Evolutionary conservation across 192 early-diverging fungal species (phyloP).

Genomic region (Cladochytrium replicatum): DNA sequence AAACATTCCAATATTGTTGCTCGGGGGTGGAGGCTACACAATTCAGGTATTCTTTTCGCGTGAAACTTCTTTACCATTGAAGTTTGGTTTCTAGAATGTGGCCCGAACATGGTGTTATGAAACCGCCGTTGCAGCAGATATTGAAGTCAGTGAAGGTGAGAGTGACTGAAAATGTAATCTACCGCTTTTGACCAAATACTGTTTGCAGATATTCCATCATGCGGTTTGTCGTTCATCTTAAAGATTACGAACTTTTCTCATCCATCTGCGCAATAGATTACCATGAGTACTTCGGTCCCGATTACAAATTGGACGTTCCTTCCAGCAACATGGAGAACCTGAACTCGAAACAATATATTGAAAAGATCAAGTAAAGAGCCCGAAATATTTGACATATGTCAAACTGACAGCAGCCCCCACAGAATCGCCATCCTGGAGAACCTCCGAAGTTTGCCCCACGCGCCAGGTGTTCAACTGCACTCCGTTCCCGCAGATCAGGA

Average conservation of each 20-base stretch:
- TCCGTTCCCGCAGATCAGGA: slow-evolving; percentile 18
- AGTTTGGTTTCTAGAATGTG: too few species aligned
- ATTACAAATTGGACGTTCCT: slow-evolving; percentile 57
- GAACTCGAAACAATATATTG: slow-evolving; percentile 75
- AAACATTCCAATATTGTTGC: slow-evolving; percentile 79
- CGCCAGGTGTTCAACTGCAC: slow-evolving; percentile 95
- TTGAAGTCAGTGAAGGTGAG: slow-evolving; percentile 52
- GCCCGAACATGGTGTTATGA: slow-evolving; percentile 92
- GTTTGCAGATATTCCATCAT: not conserved
- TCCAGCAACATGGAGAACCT: slow-evolving; percentile 74
- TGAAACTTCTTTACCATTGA: not conserved
- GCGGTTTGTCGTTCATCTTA: too few species aligned
- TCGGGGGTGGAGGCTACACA: slow-evolving; percentile 96
- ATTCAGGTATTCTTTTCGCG: too few species aligned
- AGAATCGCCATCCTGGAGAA: slow-evolving; percentile 70
- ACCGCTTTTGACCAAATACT: not conserved
- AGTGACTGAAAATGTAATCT: not conserved
- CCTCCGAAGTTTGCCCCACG: slow-evolving; percentile 71
- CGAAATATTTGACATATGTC: not conserved
- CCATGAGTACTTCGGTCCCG: slow-evolving; percentile 50
- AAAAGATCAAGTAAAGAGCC: slow-evolving; percentile 53
- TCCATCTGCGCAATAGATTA: slow-evolving; percentile 35
- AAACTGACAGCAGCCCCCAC: not conserved
- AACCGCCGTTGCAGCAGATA: slow-evolving; percentile 71
- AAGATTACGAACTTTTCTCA: not conserved